Conservation (phyloP, 2,329 filamentous ascomycete species). For the Parascedosporium putredinis region DNA sequence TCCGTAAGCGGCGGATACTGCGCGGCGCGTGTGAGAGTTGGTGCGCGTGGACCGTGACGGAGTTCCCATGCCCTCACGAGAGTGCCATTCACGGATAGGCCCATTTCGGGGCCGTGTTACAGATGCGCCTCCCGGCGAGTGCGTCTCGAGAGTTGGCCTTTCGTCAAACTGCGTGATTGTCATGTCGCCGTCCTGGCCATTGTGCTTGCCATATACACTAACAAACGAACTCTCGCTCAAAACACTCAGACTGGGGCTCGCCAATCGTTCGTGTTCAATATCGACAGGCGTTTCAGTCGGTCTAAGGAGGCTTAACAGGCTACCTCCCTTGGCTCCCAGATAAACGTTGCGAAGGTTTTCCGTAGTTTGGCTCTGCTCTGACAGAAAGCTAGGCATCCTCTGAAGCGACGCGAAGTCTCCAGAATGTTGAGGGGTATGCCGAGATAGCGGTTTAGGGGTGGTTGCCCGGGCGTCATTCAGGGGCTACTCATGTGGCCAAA, state of each 20-base stretch:
- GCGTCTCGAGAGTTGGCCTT: neutral
- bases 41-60: neutral
- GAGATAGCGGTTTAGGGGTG: conserved; percentile 10
- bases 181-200: neutral
- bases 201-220: conserved; percentile 46
- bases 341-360: conserved; percentile 53
- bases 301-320: conserved; percentile 38
- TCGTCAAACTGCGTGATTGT: neutral
- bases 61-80: neutral
- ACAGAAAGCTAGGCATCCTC: conserved; percentile 56
- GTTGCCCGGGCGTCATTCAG: neutral
- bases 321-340: conserved; percentile 33
- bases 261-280: conserved; percentile 23
- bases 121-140: neutral
- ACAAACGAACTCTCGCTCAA: conserved; percentile 58
- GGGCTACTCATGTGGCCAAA: neutral
- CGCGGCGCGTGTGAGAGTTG: conserved; percentile 12
- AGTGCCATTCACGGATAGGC: neutral
- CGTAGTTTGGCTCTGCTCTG: conserved; percentile 46
- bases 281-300: conserved; percentile 31
- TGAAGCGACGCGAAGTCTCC: conserved; percentile 24
- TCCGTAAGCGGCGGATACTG: conserved; percentile 33
- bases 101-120: neutral
- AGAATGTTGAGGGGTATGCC: neutral
- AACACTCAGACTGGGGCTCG: conserved; percentile 52